Evolutionary conservation across 2,329 filamentous ascomycete species (phyloP).

Genomic region (Fusarium fujikuroi): DNA sequence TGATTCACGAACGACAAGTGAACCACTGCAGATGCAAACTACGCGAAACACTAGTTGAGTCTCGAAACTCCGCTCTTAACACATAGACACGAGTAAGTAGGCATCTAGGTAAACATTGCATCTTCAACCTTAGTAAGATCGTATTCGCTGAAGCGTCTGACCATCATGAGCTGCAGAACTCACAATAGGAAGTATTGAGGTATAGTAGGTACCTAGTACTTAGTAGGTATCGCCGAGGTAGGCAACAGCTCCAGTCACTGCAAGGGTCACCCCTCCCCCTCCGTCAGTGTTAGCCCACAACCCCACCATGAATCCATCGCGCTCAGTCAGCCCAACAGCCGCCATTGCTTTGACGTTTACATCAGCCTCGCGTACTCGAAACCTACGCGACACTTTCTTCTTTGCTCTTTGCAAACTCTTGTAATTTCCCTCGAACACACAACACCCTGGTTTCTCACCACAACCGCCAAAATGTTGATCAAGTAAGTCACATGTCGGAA

Average conservation of each 20-base stretch:
- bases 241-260: conserved; percentile 14
- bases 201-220: not conserved
- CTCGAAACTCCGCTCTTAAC: not conserved
- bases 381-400: conserved; percentile 1
- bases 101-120: not conserved
- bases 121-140: not conserved
- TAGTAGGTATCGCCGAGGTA: not conserved
- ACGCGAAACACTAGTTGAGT: not conserved
- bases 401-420: not conserved
- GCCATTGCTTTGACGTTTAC: conserved; percentile 24
- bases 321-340: conserved; percentile 33
- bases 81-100: not conserved
- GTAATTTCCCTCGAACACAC: not conserved
- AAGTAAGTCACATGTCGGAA: conserved; percentile 54
- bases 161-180: not conserved
- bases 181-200: not conserved
- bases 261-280: conserved; percentile 34
- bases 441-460: not conserved
- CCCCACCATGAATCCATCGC: conserved; percentile 40
- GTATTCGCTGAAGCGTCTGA: not conserved
- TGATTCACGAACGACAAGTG: not conserved
- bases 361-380: conserved; percentile 39
- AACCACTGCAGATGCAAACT: not conserved
- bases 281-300: conserved; percentile 26
- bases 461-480: conserved; percentile 56